Base-by-base conservation (phyloP, 108 stramenopile species). In the Skeletonema potamos region DNA sequence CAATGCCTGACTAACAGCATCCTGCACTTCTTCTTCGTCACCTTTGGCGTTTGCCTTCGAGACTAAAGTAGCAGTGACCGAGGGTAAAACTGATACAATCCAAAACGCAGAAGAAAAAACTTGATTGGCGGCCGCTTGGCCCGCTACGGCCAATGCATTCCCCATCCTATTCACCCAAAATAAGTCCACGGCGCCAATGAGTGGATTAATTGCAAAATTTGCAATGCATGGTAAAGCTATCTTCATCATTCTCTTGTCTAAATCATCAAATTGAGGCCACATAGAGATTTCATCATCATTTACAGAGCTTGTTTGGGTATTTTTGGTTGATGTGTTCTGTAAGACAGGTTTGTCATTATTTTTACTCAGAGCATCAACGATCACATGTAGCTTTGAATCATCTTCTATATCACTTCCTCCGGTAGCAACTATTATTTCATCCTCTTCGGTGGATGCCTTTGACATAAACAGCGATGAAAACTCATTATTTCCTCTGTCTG, bases 81-180 rank as follows among this genome's bases (percentile, higher is more conserved):
- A n/a, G n/a, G 96, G 96, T 54, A 96, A 65, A 70, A 96, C 90
- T 28, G 87, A 86, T 58, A 84, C 76, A 10, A 94, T 68, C 90
- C 90, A 96, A 83, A 94, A 96, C 15, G 87, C 87, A 2, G 83
- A 80, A 29, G 61, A 77, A 59, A 96, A 96, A 3, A 94, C 90
- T 72, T 96, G 96, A 68, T 96, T 96, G 15, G 93, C 92, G 13
- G 96, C 96, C 2, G 89, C 89, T 62, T 94, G 93, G 9, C 92
- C 96, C 2, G 96, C 96, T 28, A 96, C 86, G 6, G 96, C 93
- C 72, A 94, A 58, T 6, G 93, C 89, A 79, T 93, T 90, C n/a
- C 91, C 88, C 96, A 96, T 90, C 1, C 90, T 80, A 79, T 94
- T 94, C 37, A 96, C 90, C 92, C 92, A 96, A 67, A 96, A 94